Evolutionary conservation across 2,329 filamentous ascomycete species (phyloP), one percentile per base, ranked within the genome.

Genomic region (Ophiocordyceps camponoti-floridani): DNA sequence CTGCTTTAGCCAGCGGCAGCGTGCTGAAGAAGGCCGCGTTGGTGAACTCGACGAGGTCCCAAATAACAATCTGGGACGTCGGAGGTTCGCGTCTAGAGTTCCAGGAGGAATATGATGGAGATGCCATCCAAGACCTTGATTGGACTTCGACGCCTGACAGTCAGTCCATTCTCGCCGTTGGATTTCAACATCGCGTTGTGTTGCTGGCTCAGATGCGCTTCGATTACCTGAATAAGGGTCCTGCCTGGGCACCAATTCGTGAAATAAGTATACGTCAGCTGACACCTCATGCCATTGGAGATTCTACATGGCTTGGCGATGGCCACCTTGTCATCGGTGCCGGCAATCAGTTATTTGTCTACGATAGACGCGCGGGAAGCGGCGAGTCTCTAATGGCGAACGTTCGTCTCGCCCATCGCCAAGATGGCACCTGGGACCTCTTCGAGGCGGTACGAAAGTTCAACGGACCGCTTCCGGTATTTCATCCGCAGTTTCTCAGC

Each of bases 111-210:
- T 91, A 87, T 50, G 73, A 81, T 12, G 73, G 82, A 47, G 82
- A 91, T 53, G 73, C 72, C 6, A 86, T 95, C 38, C 78, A 82
- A 49, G 88, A 94, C 59, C 73, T 95, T 12, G 87, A 94, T 59
- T 95, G 89, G 89, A 89, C 87, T 1, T 89, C 84, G 3, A 94
- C 88, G 0, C 86, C 86, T 0, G 85, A 94, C 58, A 79, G 78
- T 43, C 86, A 94, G 55, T 89, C 84, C 1, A 87, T 95, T 45
- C 68, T 95, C 18, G 85, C 88, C 1, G 84, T 95, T n/a, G 87
- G 88, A 0, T 94, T 94, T 55, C 80, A 82, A n/a, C 84, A 88
- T 50, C 77, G 82, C 46, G 81, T 95, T 5, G 63, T 93, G 28
- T 69, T 95, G 2, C 72, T 94, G 26, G 81, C 83, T 6, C 87